Conservation (phyloP, 148 eudicot genomes). For the Silene conica region DNA sequence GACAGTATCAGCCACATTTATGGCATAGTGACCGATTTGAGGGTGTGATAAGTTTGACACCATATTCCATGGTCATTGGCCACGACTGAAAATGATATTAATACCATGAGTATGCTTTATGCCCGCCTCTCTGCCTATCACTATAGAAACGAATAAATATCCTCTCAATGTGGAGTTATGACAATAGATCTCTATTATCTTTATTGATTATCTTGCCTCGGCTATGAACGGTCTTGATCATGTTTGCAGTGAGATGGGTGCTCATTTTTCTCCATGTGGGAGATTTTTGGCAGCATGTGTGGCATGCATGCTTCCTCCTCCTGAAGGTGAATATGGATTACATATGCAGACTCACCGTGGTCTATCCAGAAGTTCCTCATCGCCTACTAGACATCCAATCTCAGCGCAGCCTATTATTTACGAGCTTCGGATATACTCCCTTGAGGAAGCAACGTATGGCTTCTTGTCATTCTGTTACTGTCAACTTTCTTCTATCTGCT, state of each 20-base stretch:
- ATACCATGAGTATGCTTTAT: background rate
- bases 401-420: conserved; percentile 87
- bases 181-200: background rate
- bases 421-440: conserved; percentile 94
- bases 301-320: conserved; percentile 76
- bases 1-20: background rate
- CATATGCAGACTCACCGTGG: conserved; percentile 57
- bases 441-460: conserved; percentile 84
- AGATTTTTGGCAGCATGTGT: conserved; percentile 97
- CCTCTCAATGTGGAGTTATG: background rate
- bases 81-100: background rate
- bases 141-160: background rate
- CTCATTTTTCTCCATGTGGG: conserved; percentile 99
- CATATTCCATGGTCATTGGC: no score
- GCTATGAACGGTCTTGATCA: background rate
- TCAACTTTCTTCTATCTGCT: background rate
- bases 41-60: background rate
- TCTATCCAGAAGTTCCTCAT: conserved; percentile 53
- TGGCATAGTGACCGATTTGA: background rate
- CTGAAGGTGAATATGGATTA: conserved; percentile 64
- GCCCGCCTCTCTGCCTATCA: background rate
- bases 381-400: conserved; percentile 96
- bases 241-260: conserved; percentile 96
- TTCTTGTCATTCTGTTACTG: background rate
- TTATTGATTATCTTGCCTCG: background rate